Percentiles rank a stretch among this genome's conserved stretches.
Conservation (phyloP, 2,329 filamentous ascomycete genomes). For the Onygenales sp. region DNA sequence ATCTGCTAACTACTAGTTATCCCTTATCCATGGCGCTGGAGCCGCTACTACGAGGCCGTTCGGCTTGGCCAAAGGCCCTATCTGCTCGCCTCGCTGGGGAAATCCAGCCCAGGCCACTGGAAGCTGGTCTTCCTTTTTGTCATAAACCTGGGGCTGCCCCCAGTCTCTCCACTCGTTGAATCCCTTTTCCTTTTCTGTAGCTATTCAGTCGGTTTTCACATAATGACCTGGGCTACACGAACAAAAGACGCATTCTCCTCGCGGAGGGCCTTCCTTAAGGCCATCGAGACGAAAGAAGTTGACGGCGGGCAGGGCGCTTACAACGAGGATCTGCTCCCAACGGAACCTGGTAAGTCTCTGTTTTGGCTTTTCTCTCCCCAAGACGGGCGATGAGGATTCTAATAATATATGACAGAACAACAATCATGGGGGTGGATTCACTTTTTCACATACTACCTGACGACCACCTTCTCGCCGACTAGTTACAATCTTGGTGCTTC, state of each 20-base stretch:
- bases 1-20: too few species aligned
- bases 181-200: too few species aligned
- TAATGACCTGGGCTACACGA: too few species aligned
- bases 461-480: slow-evolving; percentile 3
- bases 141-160: too few species aligned
- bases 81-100: too few species aligned
- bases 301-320: not conserved
- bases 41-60: too few species aligned
- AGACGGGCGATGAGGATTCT: not conserved
- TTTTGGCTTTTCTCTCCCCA: not conserved
- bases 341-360: not conserved
- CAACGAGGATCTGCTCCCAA: not conserved
- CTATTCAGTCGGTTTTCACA: too few species aligned
- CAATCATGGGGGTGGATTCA: not conserved
- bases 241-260: not conserved
- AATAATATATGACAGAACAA: not conserved
- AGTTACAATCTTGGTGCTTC: slow-evolving; percentile 5
- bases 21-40: too few species aligned
- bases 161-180: too few species aligned
- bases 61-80: too few species aligned
- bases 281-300: not conserved
- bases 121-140: too few species aligned
- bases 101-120: too few species aligned
- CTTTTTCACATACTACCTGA: not conserved
- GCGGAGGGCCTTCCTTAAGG: not conserved